Conservation (phyloP, 441 rosid genomes). For the Syzygium syzygioides region DNA sequence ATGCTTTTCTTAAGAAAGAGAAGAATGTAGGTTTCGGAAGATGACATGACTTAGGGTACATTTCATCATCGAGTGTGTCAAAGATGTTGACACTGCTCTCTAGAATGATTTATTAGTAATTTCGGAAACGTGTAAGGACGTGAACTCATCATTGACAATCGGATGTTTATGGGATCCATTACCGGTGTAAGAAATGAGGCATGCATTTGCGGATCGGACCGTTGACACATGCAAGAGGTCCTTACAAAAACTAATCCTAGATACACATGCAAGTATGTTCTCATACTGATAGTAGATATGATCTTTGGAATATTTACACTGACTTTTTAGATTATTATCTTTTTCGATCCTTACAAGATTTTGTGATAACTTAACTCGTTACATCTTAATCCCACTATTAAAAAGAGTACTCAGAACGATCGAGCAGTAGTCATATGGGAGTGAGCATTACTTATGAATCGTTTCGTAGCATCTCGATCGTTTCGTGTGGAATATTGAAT, state of each 20-base stretch:
- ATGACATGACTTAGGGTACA: neutral
- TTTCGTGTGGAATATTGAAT: neutral
- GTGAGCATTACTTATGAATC: neutral
- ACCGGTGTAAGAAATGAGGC: neutral
- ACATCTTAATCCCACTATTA: neutral
- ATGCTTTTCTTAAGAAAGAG: neutral
- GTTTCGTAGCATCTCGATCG: neutral
- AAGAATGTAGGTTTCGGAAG: neutral
- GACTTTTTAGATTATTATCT: neutral
- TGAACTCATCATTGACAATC: neutral
- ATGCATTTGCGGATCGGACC: rapidly evolving
- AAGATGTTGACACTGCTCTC: neutral
- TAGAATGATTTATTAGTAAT: neutral
- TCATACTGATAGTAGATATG: neutral
- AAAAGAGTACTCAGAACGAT: neutral
- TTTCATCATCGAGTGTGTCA: neutral
- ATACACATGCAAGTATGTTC: neutral
- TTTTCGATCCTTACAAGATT: neutral
- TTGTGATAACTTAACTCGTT: neutral
- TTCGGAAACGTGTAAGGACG: neutral
- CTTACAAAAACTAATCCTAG: neutral
- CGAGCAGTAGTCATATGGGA: rapidly evolving
- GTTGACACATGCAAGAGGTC: neutral
- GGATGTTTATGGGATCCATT: neutral
- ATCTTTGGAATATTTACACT: neutral